Percentiles rank a stretch among this genome's conserved stretches.
phyloP scores from a whole-genome alignment of 768 basidiomycete genomes.

The Collybia mongolica region DNA sequence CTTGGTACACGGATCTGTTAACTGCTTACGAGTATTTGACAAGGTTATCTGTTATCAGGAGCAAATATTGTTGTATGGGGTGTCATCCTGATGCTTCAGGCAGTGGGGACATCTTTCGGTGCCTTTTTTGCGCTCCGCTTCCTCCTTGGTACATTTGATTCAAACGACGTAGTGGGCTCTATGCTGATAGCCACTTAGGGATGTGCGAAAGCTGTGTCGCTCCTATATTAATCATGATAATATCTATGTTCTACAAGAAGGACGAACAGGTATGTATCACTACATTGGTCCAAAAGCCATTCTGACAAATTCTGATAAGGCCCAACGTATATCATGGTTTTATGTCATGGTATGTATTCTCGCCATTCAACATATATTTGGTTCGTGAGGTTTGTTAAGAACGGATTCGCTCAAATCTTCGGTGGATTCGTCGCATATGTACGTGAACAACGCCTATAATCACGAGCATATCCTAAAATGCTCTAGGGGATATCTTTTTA shows the following conservation, averaged over 20 bases:
- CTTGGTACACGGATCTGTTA: constrained; percentile 37
- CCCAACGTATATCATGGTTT: constrained; percentile 60
- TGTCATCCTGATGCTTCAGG: constrained; percentile 56
- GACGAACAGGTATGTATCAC: constrained; percentile 47
- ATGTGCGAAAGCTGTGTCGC: constrained; percentile 70
- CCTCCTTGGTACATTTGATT: constrained; percentile 44
- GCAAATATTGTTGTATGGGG: constrained; percentile 63
- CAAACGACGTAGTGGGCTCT: not conserved
- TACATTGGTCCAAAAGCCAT: not conserved
- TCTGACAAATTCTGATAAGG: constrained; percentile 26
- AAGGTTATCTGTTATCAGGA: constrained; percentile 30
- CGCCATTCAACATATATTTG: not conserved
- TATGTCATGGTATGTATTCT: constrained; percentile 53
- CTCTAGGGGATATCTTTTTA: constrained; percentile 56
- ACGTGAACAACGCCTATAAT: constrained; percentile 9
- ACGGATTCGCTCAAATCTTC: constrained; percentile 56
- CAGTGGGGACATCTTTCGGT: constrained; percentile 53
- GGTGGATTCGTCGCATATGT: constrained; percentile 68
- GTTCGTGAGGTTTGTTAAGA: constrained; percentile 29
- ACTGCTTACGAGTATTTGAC: not conserved
- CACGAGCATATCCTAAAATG: not conserved
- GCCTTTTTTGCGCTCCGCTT: constrained; percentile 64
- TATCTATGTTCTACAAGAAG: constrained; percentile 71
- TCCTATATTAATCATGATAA: constrained; percentile 59
- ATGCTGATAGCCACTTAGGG: constrained; percentile 29